phyloP scores from a whole-genome alignment of 2,329 filamentous ascomycete species.

The Aurifilum marmelostoma region DNA sequence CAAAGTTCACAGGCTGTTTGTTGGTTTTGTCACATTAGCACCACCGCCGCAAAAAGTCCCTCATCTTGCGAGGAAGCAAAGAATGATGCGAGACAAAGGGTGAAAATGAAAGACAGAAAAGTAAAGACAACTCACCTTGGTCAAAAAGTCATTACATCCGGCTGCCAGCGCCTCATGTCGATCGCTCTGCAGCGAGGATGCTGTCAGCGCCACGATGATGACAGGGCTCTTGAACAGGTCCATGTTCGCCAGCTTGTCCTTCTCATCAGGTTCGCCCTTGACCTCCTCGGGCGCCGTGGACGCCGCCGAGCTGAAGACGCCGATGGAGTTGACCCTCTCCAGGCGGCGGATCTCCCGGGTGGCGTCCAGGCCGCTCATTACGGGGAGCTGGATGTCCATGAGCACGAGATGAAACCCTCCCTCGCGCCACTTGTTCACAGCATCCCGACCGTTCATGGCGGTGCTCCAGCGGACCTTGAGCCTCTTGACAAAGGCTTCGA shows the following conservation, averaged over 20 bases:
- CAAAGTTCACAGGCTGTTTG: conserved; percentile 86
- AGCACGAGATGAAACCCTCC: conserved; percentile 95
- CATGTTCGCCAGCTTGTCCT: conserved; percentile 70
- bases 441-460: conserved; percentile 93
- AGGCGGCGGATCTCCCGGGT: conserved; percentile 91
- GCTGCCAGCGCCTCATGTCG: conserved; percentile 92
- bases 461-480: conserved; percentile 96
- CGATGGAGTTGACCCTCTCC: conserved; percentile 89
- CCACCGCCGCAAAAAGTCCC: conserved; percentile 14
- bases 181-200: conserved; percentile 92
- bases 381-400: conserved; percentile 97
- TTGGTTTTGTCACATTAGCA: conserved; percentile 26
- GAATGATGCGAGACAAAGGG: neutral
- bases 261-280: conserved; percentile 55
- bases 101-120: neutral
- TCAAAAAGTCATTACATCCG: conserved; percentile 97
- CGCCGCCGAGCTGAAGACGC: conserved; percentile 74
- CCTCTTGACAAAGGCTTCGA: conserved; percentile 94
- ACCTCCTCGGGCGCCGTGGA: conserved; percentile 55
- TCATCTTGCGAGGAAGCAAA: neutral
- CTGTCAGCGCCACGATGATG: conserved; percentile 95
- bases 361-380: conserved; percentile 94
- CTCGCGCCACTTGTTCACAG: conserved; percentile 87
- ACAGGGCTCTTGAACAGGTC: conserved; percentile 91
- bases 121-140: conserved; percentile 68